Conservation (phyloP, 352 stramenopile genomes). For the Globisporangium splendens region DNA sequence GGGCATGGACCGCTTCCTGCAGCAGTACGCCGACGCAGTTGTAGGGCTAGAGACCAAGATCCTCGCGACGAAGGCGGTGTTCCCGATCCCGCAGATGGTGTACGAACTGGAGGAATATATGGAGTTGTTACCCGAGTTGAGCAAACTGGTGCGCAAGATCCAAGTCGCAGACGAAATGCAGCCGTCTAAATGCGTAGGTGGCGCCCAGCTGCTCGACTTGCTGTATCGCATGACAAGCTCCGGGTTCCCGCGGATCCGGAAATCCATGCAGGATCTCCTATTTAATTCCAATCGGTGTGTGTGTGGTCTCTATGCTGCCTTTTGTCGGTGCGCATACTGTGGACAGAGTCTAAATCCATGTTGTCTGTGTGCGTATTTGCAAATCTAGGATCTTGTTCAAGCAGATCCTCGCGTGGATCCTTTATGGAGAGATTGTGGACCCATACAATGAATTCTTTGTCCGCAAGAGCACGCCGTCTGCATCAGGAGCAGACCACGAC, state of each 20-base stretch:
- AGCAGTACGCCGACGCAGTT: constrained; percentile 50
- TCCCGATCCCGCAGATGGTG: constrained; percentile 61
- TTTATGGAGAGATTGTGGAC: constrained; percentile 66
- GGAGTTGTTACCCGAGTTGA: constrained; percentile 62
- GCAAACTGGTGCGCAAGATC: constrained; percentile 41
- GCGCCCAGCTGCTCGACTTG: constrained; percentile 36
- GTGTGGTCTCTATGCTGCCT: background rate
- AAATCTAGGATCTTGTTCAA: constrained; percentile 60
- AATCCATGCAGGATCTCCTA: constrained; percentile 52
- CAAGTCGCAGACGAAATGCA: constrained; percentile 4
- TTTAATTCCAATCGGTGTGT: constrained; percentile 50
- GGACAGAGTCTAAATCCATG: background rate
- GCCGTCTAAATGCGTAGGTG: constrained; percentile 19
- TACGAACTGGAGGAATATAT: constrained; percentile 62
- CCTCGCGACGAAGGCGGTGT: constrained; percentile 33
- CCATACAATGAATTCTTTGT: constrained; percentile 80
- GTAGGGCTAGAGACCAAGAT: constrained; percentile 55
- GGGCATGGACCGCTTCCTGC: constrained; percentile 41
- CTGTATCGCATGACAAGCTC: constrained; percentile 41
- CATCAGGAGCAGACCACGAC: background rate
- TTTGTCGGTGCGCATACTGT: background rate
- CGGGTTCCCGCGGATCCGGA: constrained; percentile 54
- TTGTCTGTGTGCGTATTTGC: constrained; percentile 1
- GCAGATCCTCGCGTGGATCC: constrained; percentile 82
- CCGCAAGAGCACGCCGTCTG: constrained; percentile 15